Percentiles rank a stretch among this genome's conserved stretches.
Evolutionary conservation across 192 early-diverging fungal genomes (phyloP).

Genomic region (Mortierella claussenii): DNA sequence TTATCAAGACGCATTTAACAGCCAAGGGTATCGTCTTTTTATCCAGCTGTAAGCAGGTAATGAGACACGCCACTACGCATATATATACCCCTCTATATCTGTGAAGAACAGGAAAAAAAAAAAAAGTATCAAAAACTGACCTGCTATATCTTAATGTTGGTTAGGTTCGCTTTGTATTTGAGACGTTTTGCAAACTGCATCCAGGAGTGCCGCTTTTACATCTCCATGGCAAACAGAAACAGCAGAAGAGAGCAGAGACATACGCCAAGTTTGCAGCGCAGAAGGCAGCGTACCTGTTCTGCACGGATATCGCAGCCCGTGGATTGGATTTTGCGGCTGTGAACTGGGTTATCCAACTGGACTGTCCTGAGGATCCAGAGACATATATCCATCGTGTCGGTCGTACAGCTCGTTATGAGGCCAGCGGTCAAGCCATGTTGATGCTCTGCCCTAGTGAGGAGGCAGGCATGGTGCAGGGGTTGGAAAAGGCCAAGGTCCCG

Average conservation of each 20-base stretch:
- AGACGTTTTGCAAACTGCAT: conserved; percentile 95
- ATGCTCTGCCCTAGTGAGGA: conserved; percentile 91
- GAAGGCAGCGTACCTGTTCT: conserved; percentile 84
- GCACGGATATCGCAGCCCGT: conserved; percentile 95
- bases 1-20: conserved; percentile 92
- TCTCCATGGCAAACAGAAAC: conserved; percentile 98
- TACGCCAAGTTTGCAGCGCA: conserved; percentile 89
- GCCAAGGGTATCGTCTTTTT: conserved; percentile 92
- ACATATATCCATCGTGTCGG: conserved; percentile 99
- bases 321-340: conserved; percentile 98
- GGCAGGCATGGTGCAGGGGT: conserved; percentile 78
- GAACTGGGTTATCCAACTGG: conserved; percentile 98
- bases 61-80: not conserved
- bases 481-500: conserved; percentile 83
- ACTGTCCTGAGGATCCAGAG: conserved; percentile 95
- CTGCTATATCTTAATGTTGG: too few species aligned
- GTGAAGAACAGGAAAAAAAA: too few species aligned
- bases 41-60: conserved; percentile 95
- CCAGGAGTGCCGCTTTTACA: conserved; percentile 92
- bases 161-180: conserved; percentile 85
- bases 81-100: not conserved
- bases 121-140: too few species aligned
- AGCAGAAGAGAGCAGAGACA: conserved; percentile 91
- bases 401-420: conserved; percentile 94
- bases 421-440: conserved; percentile 87